A percentile compares a stretch with the other conserved stretches of the same genome.
These are phyloP conservation scores for Cadophora gregata DNA, from an alignment of 2,329 filamentous ascomycete species.

Conservation along the genomic window DNA sequence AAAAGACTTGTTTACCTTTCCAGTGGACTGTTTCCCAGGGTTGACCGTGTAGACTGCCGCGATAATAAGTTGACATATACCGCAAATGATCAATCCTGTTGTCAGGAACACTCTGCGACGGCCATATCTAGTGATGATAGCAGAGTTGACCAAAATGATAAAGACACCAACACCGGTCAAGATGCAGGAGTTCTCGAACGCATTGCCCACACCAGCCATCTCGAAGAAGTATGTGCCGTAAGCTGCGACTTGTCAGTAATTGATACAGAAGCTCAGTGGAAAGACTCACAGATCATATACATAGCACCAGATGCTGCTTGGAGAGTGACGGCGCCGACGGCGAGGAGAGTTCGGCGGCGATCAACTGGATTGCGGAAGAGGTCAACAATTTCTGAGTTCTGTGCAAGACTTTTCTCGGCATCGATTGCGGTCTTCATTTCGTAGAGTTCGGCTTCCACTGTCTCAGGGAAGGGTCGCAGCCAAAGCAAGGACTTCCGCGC, in stretches of 20 bases:
- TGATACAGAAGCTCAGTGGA: slow-evolving; percentile 13
- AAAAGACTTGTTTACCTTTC: slow-evolving; percentile 40
- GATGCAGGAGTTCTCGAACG: slow-evolving; percentile 63
- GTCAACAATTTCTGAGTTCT: slow-evolving; percentile 48
- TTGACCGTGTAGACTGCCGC: slow-evolving; percentile 57
- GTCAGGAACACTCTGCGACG: slow-evolving; percentile 60
- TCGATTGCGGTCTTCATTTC: slow-evolving; percentile 44
- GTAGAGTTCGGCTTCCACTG: slow-evolving; percentile 41
- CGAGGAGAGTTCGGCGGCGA: slow-evolving; percentile 55
- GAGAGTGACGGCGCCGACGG: slow-evolving; percentile 54
- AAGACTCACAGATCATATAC: slow-evolving; percentile 57
- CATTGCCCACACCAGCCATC: slow-evolving; percentile 60
- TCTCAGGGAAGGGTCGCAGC: slow-evolving; percentile 43
- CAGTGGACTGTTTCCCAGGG: slow-evolving; percentile 47
- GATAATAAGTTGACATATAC: slow-evolving; percentile 59
- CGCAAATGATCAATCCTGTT: slow-evolving; percentile 57
- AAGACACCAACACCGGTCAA: slow-evolving; percentile 59
- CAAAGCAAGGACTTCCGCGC: slow-evolving; percentile 42
- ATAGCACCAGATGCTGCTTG: slow-evolving; percentile 61
- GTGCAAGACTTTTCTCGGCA: slow-evolving; percentile 39
- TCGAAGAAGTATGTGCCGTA: slow-evolving; percentile 65
- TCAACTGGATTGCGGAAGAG: slow-evolving; percentile 59
- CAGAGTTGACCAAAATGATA: slow-evolving; percentile 59
- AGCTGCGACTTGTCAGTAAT: slow-evolving; percentile 44
- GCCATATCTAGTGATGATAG: slow-evolving; percentile 58